Base-by-base conservation (phyloP, 208 protist genomes). In the Trypanosoma melophagium region DNA sequence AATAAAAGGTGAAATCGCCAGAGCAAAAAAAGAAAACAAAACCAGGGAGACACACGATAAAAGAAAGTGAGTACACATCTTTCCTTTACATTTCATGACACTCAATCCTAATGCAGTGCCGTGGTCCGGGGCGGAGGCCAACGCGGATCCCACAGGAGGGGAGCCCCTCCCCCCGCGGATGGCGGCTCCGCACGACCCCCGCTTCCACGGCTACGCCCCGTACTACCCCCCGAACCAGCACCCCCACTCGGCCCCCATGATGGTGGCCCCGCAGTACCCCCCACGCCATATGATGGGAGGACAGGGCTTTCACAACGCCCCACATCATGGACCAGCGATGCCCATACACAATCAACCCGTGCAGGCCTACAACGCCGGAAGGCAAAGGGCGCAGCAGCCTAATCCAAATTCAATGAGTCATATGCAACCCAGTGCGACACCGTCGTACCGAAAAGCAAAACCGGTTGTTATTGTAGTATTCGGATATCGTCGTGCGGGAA, bases 381-480 rank as follows among this genome's bases (percentile, higher is more conserved):
- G 61, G 44, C 1, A n/a, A 51, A 50, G 69, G 17, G 3, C 53
- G 16, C 59, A 50, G 25, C 45, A 60, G 4, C 61, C 51, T 55
- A 61, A 57, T 54, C 25, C 52, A 35, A 13, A 25, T 9, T 19
- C 58, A 22, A 44, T 52, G 13, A 50, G 52, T 66, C 55, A 24
- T 63, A 57, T 63, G 57, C 65, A 41, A 16, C 51, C 67, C 0
- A 51, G 65, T 13, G 42, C 69, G 2, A 62, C 42, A 9, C 74
- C 66, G 35, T 74, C 82, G 3, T 80, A 79, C 62, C 71, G 71
- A n/a, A 79, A 76, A 66, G 58, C 25, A 49, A 76, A 67, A n/a
- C 76, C 74, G 24, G 71, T 80, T 24, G 89, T 89, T 24, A 78
- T 95, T 60, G 72, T 95, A 60, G 86, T 95, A 31, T 77, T 83